phyloP scores from a whole-genome alignment of 306 rosid genomes.

The Carpinus viminea region DNA sequence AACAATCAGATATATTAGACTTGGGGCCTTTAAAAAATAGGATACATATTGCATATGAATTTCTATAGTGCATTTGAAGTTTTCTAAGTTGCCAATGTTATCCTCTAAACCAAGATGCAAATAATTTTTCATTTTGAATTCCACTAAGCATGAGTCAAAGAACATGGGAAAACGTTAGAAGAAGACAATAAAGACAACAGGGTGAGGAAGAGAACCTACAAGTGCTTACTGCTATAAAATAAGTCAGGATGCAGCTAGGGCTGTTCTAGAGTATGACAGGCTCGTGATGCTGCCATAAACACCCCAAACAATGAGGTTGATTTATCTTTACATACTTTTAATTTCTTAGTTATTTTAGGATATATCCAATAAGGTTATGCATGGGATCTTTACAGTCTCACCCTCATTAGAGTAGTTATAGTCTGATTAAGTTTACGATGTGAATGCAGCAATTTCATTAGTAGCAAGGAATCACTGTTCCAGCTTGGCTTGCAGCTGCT shows the following conservation, averaged over 20 bases:
- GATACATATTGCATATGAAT: background rate
- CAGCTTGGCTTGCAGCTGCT: background rate
- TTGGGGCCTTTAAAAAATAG: too few relatives aligned
- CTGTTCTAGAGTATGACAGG: too few relatives aligned
- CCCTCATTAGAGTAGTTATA: background rate
- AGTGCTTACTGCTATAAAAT: background rate
- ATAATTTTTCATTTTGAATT: background rate
- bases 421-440: background rate
- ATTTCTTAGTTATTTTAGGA: too few relatives aligned
- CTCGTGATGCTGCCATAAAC: too few relatives aligned
- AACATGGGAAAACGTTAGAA: background rate
- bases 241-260: too few relatives aligned
- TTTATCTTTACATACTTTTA: too few relatives aligned
- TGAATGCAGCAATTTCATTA: conserved; percentile 9
- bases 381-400: background rate
- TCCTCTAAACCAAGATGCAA: background rate
- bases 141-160: background rate
- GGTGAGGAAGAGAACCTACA: background rate
- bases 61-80: too few relatives aligned
- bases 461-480: background rate
- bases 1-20: too few relatives aligned
- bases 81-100: background rate
- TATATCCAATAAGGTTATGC: background rate
- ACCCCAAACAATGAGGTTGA: too few relatives aligned
- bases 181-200: background rate